Percentiles rank a stretch among this genome's conserved stretches.
phyloP scores from a whole-genome alignment of 1,284 basidiomycete genomes.

The Moesziomyces sp. region DNA sequence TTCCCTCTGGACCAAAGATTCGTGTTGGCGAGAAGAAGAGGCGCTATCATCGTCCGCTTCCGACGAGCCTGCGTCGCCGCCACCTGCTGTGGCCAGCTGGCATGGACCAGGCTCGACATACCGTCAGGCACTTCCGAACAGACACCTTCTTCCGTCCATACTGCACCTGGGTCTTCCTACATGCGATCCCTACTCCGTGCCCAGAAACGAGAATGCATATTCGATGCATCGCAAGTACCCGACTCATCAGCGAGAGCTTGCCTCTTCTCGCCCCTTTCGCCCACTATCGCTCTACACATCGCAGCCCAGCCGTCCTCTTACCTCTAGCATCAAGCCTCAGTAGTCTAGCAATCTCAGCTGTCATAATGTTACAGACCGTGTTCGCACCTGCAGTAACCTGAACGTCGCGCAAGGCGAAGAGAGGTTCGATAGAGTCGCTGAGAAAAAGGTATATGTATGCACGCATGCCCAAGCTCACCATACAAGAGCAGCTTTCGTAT shows the following conservation, averaged over 20 bases:
- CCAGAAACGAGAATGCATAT: constrained; percentile 14
- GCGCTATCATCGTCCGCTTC: constrained; percentile 22
- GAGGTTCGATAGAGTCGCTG: no score
- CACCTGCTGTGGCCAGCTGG: constrained; percentile 7
- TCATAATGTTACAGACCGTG: neutral
- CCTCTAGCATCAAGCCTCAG: constrained; percentile 7
- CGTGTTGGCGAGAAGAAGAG: constrained; percentile 34
- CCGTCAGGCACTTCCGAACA: neutral
- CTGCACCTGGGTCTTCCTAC: constrained; percentile 22
- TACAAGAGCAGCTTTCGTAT: constrained; percentile 2
- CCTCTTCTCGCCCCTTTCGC: constrained; percentile 13
- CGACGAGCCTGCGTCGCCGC: constrained; percentile 21
- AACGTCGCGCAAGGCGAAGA: no score
- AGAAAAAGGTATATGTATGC: no score
- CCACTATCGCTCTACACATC: constrained; percentile 35
- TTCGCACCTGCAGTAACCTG: constrained; percentile 2
- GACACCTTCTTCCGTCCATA: constrained; percentile 23
- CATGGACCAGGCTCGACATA: neutral
- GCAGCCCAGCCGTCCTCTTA: constrained; percentile 5
- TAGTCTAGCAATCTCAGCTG: neutral
- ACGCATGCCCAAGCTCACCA: neutral
- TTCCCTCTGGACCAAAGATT: constrained; percentile 23
- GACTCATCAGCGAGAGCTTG: neutral
- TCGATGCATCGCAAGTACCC: constrained; percentile 22
- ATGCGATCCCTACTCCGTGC: constrained; percentile 1